Conservation (phyloP, 257 asterid genomes). For the Solanum paucissectum region DNA sequence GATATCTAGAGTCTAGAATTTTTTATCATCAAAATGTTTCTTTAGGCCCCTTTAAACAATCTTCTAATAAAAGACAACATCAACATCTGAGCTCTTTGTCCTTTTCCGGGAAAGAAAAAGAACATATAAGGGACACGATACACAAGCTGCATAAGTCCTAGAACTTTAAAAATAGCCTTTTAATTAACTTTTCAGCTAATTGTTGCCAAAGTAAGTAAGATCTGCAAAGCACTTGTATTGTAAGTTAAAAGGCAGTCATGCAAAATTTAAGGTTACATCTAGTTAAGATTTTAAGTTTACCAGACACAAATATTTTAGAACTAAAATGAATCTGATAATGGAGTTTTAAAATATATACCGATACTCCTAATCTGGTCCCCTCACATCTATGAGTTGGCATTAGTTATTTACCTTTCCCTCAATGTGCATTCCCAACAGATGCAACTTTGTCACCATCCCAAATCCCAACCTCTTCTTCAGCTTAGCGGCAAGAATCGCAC, state of each 20-base stretch:
- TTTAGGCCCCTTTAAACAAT: neutral
- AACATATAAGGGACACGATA: neutral
- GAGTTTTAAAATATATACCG: neutral
- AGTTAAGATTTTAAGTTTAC: neutral
- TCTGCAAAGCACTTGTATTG: neutral
- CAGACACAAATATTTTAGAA: neutral
- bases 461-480: constrained; percentile 77
- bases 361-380: neutral
- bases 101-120: neutral
- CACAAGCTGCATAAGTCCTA: neutral
- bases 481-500: constrained; percentile 70
- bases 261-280: neutral
- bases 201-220: neutral
- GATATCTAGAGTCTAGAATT: neutral
- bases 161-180: neutral
- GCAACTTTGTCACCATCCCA: constrained; percentile 78
- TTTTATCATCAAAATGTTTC: neutral
- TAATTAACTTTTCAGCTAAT: neutral
- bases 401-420: constrained; percentile 75
- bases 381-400: neutral
- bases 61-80: neutral
- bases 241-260: neutral
- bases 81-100: neutral
- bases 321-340: neutral
- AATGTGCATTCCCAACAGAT: constrained; percentile 86